Evolutionary conservation across 225 moss, liverwort and hornwort genomes (phyloP).

Genomic region (Neckera pumila): DNA sequence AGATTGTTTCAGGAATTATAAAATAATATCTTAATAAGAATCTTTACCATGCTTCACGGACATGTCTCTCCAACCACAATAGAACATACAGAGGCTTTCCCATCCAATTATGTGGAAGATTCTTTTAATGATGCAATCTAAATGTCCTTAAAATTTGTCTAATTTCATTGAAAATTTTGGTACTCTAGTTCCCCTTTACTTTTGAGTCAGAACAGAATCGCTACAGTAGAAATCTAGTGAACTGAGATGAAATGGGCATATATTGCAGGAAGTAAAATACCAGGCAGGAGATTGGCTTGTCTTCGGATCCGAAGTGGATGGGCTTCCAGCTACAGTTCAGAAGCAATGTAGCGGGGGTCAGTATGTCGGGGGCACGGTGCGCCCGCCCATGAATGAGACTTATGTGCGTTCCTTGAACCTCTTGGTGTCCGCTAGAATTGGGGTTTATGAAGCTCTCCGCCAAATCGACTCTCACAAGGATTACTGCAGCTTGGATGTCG

Average conservation of each 20-base stretch:
- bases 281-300: background rate
- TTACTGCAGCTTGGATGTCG: constrained; percentile 1
- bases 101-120: background rate
- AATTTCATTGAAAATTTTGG: background rate
- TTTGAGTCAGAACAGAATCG: background rate
- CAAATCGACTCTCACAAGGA: constrained; percentile 32
- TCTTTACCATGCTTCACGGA: background rate
- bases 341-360: background rate
- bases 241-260: background rate
- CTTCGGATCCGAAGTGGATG: background rate
- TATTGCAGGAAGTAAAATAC: background rate
- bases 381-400: constrained; percentile 55
- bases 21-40: background rate
- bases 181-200: background rate
- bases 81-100: background rate
- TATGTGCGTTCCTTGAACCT: constrained; percentile 69
- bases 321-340: background rate
- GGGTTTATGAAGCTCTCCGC: constrained; percentile 57
- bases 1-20: background rate
- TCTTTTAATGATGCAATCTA: background rate
- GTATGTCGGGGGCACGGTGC: constrained; percentile 45
- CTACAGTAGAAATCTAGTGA: background rate
- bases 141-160: background rate
- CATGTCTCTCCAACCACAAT: background rate
- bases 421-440: constrained; percentile 41